These are phyloP conservation scores for Lactifluus piperatus DNA, from an alignment of 768 basidiomycete species.

Conservation along the genomic window DNA sequence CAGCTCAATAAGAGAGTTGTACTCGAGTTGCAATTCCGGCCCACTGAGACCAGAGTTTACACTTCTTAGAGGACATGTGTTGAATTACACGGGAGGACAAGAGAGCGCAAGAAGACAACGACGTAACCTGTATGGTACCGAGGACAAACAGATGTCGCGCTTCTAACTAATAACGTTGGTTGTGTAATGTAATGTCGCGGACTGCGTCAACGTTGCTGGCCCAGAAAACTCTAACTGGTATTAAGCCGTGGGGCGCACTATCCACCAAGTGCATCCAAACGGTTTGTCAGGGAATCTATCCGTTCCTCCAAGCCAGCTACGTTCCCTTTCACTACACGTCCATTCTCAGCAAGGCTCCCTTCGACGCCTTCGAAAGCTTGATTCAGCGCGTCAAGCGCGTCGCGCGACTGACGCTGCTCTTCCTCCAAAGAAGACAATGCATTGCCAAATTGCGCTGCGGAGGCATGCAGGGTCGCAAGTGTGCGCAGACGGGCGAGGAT, in stretches of 20 bases:
- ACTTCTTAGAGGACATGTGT: background rate
- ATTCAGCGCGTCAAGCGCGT: slow-evolving; percentile 57
- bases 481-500: slow-evolving; percentile 85
- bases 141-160: background rate
- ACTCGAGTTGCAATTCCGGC: background rate
- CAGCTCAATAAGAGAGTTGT: background rate
- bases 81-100: background rate
- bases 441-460: slow-evolving; percentile 69
- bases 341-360: slow-evolving; percentile 66
- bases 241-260: background rate
- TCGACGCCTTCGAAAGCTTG: slow-evolving; percentile 66
- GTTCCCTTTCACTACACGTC: slow-evolving; percentile 61
- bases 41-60: background rate
- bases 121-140: background rate
- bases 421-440: slow-evolving; percentile 59
- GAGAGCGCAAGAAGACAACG: background rate
- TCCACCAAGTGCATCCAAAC: slow-evolving; percentile 32
- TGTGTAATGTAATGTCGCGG: background rate
- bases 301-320: slow-evolving; percentile 59
- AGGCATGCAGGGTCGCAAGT: slow-evolving; percentile 70
- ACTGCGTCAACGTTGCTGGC: background rate
- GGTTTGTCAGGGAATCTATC: slow-evolving; percentile 38
- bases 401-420: slow-evolving; percentile 58
- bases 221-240: background rate
- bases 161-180: no score